Percentiles rank a stretch among this genome's conserved stretches.
phyloP scores from a whole-genome alignment of 1,284 basidiomycete genomes.

The Cryptococcus sp. region DNA sequence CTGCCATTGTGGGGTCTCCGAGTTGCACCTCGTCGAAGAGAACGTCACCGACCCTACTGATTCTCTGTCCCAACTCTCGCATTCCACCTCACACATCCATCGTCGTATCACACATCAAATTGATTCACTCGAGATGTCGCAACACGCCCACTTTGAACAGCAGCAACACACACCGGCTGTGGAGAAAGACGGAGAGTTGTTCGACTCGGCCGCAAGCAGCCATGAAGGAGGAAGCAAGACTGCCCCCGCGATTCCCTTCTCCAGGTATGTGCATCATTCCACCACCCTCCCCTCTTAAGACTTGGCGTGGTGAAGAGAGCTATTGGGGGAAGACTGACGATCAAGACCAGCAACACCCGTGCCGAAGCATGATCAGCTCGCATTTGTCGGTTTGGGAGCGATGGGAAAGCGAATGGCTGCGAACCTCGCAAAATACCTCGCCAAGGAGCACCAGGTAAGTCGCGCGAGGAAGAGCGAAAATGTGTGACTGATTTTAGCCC shows the following conservation, averaged over 20 bases:
- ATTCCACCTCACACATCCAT: too few species aligned
- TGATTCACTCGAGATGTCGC: slow-evolving; percentile 1
- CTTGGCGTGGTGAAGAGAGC: not conserved
- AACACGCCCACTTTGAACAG: slow-evolving; percentile 23
- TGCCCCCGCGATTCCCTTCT: slow-evolving; percentile 39
- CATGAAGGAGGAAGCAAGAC: slow-evolving; percentile 5
- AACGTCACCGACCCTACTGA: too few species aligned
- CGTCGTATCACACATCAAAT: too few species aligned
- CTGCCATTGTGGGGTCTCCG: too few species aligned
- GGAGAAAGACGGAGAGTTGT: slow-evolving; percentile 17
- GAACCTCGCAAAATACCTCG: slow-evolving; percentile 38
- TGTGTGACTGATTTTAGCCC: slow-evolving; percentile 16
- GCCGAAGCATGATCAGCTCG: slow-evolving; percentile 39
- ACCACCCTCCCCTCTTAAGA: not conserved
- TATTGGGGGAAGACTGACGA: not conserved
- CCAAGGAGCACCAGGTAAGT: slow-evolving; percentile 5
- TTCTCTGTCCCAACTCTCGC: too few species aligned
- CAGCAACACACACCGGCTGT: slow-evolving; percentile 18
- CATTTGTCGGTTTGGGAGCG: slow-evolving; percentile 45
- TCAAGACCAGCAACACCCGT: slow-evolving; percentile 36
- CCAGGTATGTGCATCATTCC: slow-evolving; percentile 26
- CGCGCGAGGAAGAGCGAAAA: not conserved
- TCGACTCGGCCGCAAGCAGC: too few species aligned
- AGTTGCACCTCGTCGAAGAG: too few species aligned
- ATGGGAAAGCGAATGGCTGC: slow-evolving; percentile 46